These are phyloP conservation scores for Lathyrus tuberosus DNA, from an alignment of 306 rosid species.

Conservation along the genomic window DNA sequence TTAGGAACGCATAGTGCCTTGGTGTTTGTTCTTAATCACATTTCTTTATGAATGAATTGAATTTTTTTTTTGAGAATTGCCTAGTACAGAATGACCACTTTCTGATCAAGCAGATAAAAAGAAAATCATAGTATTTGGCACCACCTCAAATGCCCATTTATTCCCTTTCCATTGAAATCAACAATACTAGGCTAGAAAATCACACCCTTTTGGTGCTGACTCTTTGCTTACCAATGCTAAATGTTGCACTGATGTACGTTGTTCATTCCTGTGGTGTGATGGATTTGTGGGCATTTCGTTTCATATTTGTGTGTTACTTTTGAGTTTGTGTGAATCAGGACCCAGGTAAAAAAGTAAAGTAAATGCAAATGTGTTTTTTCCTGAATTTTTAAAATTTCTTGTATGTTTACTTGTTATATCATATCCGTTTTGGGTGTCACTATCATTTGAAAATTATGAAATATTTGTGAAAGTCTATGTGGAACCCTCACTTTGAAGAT, in stretches of 20 bases:
- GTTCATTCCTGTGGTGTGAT: background rate
- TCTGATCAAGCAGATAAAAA: constrained; percentile 33
- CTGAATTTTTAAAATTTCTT: background rate
- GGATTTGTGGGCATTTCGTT: background rate
- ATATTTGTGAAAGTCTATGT: background rate
- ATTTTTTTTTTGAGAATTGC: constrained; percentile 26
- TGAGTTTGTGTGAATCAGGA: constrained; percentile 5
- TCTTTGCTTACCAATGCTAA: background rate
- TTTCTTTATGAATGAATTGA: constrained; percentile 41
- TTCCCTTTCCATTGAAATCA: constrained; percentile 41
- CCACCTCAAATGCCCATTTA: constrained; percentile 40
- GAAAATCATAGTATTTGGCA: constrained; percentile 35
- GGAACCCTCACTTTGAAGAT: background rate
- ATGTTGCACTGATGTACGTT: background rate
- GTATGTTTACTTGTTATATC: background rate
- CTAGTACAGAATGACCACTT: too few relatives aligned
- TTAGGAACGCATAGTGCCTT: constrained; percentile 51
- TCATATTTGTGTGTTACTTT: background rate
- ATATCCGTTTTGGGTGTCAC: background rate
- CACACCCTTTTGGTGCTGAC: constrained; percentile 21
- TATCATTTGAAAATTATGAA: background rate
- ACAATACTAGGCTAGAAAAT: constrained; percentile 53
- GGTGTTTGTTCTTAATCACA: constrained; percentile 44
- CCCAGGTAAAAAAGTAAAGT: background rate
- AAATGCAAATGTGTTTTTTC: background rate